phyloP scores from a whole-genome alignment of 1,139 yeast species.

The Suhomyces chickasaworum region DNA sequence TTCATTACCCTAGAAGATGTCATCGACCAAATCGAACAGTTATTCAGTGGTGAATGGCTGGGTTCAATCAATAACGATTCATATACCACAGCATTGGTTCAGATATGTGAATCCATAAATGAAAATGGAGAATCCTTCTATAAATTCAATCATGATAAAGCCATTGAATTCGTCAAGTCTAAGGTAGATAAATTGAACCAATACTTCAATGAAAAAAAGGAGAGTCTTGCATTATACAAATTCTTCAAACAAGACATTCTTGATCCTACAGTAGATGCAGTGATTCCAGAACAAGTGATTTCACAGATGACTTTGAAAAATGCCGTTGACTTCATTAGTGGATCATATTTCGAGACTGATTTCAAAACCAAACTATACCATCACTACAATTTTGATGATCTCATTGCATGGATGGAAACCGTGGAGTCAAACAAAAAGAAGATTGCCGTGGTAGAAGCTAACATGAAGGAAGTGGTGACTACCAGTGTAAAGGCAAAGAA shows the following conservation, averaged over 20 bases:
- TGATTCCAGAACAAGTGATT: conserved; percentile 33
- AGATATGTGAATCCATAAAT: conserved; percentile 46
- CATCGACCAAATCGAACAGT: conserved; percentile 38
- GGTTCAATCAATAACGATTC: conserved; percentile 27
- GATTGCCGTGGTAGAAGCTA: conserved; percentile 38
- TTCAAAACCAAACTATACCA: conserved; percentile 21
- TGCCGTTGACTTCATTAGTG: conserved; percentile 36
- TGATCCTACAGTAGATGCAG: conserved; percentile 22
- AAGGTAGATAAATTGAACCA: conserved; percentile 33
- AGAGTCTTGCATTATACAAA: conserved; percentile 15
- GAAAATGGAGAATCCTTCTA: conserved; percentile 54
- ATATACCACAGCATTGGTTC: conserved; percentile 27
- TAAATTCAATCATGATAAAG: conserved; percentile 40
- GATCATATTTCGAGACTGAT: conserved; percentile 25
- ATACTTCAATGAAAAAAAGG: conserved; percentile 24
- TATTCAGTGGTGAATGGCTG: conserved; percentile 26
- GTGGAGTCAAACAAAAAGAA: conserved; percentile 31
- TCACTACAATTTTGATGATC: conserved; percentile 23
- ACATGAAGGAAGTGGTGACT: conserved; percentile 31
- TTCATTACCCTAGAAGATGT: conserved; percentile 52
- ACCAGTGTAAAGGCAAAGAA: conserved; percentile 21
- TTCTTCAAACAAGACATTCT: conserved; percentile 23
- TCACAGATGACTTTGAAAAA: conserved; percentile 24
- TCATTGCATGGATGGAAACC: conserved; percentile 33
- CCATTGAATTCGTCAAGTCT: conserved; percentile 30